Percentiles rank a stretch among this genome's conserved stretches.
phyloP scores from a whole-genome alignment of 2,329 filamentous ascomycete species.

The Rhynchosporium graminicola region DNA sequence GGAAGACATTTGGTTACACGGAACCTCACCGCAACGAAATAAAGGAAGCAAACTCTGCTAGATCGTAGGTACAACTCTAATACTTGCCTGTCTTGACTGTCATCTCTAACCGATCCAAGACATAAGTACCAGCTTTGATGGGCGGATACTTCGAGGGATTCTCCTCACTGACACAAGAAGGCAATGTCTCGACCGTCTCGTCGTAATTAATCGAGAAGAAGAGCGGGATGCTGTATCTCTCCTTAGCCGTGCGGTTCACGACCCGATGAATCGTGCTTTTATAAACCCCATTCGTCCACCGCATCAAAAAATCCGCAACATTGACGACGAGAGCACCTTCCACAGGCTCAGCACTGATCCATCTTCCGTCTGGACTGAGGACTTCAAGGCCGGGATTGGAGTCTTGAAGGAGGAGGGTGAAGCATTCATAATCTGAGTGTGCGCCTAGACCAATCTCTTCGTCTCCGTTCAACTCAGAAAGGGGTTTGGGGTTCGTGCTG shows the following conservation, averaged over 20 bases:
- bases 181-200: slow-evolving; percentile 37
- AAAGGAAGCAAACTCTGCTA: too few relatives aligned
- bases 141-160: slow-evolving; percentile 36
- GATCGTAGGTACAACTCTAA: slow-evolving; percentile 9
- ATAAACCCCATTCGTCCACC: slow-evolving; percentile 55
- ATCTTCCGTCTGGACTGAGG: slow-evolving; percentile 48
- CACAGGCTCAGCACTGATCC: slow-evolving; percentile 48
- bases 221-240: slow-evolving; percentile 58
- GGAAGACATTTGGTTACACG: too few relatives aligned
- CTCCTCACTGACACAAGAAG: slow-evolving; percentile 35
- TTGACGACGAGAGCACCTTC: slow-evolving; percentile 54
- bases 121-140: slow-evolving; percentile 38
- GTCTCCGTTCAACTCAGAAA: slow-evolving; percentile 35
- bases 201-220: slow-evolving; percentile 48
- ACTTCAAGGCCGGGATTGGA: slow-evolving; percentile 53
- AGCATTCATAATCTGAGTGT: slow-evolving; percentile 58
- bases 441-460: slow-evolving; percentile 45
- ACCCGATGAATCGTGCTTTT: slow-evolving; percentile 57
- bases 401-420: slow-evolving; percentile 57
- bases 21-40: too few relatives aligned
- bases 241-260: slow-evolving; percentile 51
- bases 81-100: slow-evolving; percentile 37
- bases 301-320: slow-evolving; percentile 50
- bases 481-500: slow-evolving; percentile 38
- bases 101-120: slow-evolving; percentile 36